Evolutionary conservation across 2,329 filamentous ascomycete species (phyloP), one percentile per base, ranked within the genome.

Genomic region (Rhynchosporium agropyri): DNA sequence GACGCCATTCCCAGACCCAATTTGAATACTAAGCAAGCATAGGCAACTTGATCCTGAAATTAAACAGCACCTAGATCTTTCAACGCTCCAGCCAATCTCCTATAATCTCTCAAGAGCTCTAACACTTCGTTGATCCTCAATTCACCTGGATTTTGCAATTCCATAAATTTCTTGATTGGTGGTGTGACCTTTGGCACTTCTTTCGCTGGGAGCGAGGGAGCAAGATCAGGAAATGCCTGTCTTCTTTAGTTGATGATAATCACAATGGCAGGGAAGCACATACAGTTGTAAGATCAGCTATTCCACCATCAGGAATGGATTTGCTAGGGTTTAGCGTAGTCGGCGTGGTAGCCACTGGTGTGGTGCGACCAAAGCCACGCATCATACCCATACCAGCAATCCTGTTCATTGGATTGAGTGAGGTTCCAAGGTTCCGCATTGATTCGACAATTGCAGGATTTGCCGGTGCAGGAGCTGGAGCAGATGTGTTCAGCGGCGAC

Each of bases 331-430:
- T 76, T 67, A 77, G 73, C 20, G 80, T 74, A 53, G 77, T 70
- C 13, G 78, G 69, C 15, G 77, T 62, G 28, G 79, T 76, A 29
- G 81, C 66, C 20, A 73, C 67, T 26, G 74, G 64, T 43, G 66
- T 65, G 28, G 79, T 76, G 58, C 89, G 80, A 1, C 91, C 90
- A 70, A 96, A 94, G 0, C 87, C 88, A 61, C 89, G 86, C 69
- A 96, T 89, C 73, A 88, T 83, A 61, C 84, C 84, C 73, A 95
- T 92, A 40, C 87, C 83, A 1, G 89, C 86, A 58, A 96, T 84
- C 58, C 91, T 85, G 50, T 87, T 91, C 74, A 96, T 88, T 3
- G 92, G 92, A 71, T 96, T 96, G 40, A 96, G 79, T 0, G 89
- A 88, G 74, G 84, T 95, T 43, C 91, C 88, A 64, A 96, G 82